Percentiles rank a stretch among this genome's conserved stretches.
Evolutionary conservation across 1,284 basidiomycete genomes (phyloP).

Genomic region (Blastosporella zonata): DNA sequence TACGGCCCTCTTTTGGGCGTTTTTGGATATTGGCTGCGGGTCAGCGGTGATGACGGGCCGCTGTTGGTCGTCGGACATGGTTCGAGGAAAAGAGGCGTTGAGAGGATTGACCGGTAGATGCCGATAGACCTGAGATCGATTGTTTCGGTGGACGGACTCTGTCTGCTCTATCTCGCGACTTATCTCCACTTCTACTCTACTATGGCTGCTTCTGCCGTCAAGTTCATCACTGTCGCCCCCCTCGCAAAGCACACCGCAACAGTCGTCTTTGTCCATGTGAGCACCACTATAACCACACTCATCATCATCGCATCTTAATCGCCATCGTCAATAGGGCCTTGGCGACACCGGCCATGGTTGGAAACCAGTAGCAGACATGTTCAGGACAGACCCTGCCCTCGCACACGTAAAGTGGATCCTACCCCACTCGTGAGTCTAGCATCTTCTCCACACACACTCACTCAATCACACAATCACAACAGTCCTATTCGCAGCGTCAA

Average conservation of each 20-base stretch:
- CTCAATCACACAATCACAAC: conserved; percentile 16
- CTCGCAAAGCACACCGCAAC: conserved; percentile 75
- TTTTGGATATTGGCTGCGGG: conserved; percentile 62
- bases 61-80: conserved; percentile 14
- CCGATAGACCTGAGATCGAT: conserved; percentile 37
- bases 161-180: conserved; percentile 7
- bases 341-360: conserved; percentile 77
- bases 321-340: conserved; percentile 49
- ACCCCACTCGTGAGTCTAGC: conserved; percentile 62
- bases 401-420: conserved; percentile 83
- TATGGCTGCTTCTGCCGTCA: conserved; percentile 34
- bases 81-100: conserved; percentile 2
- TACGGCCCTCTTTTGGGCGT: conserved; percentile 74
- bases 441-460: conserved; percentile 2
- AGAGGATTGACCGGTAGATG: conserved; percentile 34
- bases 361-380: conserved; percentile 73
- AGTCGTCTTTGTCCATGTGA: conserved; percentile 85
- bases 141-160: conserved; percentile 25
- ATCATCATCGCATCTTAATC: not conserved
- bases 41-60: conserved; percentile 10
- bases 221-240: conserved; percentile 53
- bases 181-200: conserved; percentile 21
- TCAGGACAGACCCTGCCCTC: conserved; percentile 45
- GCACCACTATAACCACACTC: conserved; percentile 26
- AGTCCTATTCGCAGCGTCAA: conserved; percentile 60